Conservation (phyloP, 495 filamentous ascomycete species). For the Clohesyomyces aquaticus region DNA sequence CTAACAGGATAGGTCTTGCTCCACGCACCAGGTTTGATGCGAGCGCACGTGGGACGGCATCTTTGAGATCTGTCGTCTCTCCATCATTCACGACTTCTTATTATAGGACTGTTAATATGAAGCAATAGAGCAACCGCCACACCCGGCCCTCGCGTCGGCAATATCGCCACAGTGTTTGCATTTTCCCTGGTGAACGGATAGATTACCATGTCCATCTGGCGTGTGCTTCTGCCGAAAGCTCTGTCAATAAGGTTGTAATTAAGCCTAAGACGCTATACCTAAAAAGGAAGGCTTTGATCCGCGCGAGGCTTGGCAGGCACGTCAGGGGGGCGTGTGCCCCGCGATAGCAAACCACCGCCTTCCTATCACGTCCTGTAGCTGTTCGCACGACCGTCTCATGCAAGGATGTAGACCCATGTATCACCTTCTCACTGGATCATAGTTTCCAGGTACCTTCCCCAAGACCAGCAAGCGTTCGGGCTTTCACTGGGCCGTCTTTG, state of each 20-base stretch:
- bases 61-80: neutral
- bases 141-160: neutral
- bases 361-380: neutral
- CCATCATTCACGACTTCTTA: neutral
- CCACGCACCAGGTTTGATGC: neutral
- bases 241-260: no score
- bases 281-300: neutral
- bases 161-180: neutral
- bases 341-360: constrained; percentile 6
- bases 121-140: neutral
- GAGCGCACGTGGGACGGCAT: neutral
- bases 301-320: constrained; percentile 16
- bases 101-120: neutral
- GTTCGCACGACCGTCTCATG: neutral
- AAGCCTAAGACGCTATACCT: neutral
- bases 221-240: no score
- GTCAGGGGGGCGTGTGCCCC: constrained; percentile 1
- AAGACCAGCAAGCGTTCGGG: neutral
- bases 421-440: constrained; percentile 5
- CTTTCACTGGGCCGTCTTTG: neutral
- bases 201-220: neutral
- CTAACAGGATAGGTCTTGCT: neutral
- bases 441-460: neutral
- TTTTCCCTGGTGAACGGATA: neutral
- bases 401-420: neutral